Evolutionary conservation across 352 stramenopile species (phyloP), one percentile per base, ranked within the genome.

Genomic region (Phytophthora cryptogea): DNA sequence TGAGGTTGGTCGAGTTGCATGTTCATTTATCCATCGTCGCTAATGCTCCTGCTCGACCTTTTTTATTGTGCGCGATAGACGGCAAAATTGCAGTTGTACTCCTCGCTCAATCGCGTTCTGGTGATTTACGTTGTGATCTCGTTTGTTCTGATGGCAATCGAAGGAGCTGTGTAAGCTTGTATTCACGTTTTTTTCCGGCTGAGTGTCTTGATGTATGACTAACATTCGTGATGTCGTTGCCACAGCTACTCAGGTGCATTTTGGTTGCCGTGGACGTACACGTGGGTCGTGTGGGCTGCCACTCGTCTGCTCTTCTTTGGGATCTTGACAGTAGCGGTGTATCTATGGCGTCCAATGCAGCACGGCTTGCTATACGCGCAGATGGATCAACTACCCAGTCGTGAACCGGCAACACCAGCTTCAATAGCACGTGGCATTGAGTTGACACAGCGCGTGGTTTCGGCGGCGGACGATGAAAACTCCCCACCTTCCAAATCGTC

Each of bases 311-410:
- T 94, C 23, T 85, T 86, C 48, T 94, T 92, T 46, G 54, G 51
- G 4, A 74, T 90, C 30, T 67, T 95, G 32, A 47, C 85, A 20
- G 70, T 88, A n/a, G 65, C 86, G 30, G 76, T 85, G 14, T 77
- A 89, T 44, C 69, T 94, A 39, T 95, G 87, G 87, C 78, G 80
- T 2, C 87, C 87, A 11, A 87, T 59, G 39, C 63, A 72, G 17
- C 90, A 86, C 26, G 89, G 76, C 4, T 37, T 74, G 36, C 63
- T 92, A 2, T 93, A 93, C 54, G 76, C 83, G 16, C 72, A 82
- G 30, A 93, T 93, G 80, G 80, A 93, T 41, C 83, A 95, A 54
- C 68, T 95, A 20, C 84, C 84, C 23, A 89, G 59, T 54, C 76
- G 84, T 10, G 80, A 92, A 55, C 81, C 80, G 13, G 55, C 63